These are phyloP conservation scores for Obba rivulosa DNA, from an alignment of 768 basidiomycete genomes.

Conservation along the genomic window DNA sequence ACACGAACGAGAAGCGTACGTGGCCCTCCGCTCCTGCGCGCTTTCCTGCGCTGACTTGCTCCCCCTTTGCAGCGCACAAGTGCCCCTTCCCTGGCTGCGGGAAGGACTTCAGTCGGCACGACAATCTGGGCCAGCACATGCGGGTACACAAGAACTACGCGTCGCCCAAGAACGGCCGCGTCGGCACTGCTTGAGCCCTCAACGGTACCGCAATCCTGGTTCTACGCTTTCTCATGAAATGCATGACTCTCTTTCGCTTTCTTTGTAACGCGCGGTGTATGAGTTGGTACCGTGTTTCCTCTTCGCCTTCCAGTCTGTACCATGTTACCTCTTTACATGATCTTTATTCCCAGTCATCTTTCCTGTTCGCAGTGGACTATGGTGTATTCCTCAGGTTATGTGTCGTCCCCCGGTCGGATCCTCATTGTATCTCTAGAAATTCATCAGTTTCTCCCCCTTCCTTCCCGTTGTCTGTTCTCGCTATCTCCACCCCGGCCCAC, in stretches of 20 bases:
- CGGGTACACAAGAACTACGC: slow-evolving; percentile 54
- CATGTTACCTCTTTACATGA: slow-evolving; percentile 8
- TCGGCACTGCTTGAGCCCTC: slow-evolving; percentile 13
- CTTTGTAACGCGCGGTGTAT: neutral
- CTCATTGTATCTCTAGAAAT: no score
- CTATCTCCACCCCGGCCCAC: no score
- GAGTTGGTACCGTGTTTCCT: neutral
- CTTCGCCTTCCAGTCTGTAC: neutral
- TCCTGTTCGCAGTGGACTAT: neutral
- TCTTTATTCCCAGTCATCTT: slow-evolving; percentile 18
- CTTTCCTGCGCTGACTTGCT: slow-evolving; percentile 9
- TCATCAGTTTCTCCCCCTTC: no score
- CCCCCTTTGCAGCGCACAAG: slow-evolving; percentile 54
- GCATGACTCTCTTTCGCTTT: neutral
- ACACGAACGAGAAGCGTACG: slow-evolving; percentile 91
- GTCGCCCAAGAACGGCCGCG: slow-evolving; percentile 15
- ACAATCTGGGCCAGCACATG: slow-evolving; percentile 87
- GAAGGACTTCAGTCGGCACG: slow-evolving; percentile 82
- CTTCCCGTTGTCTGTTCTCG: no score
- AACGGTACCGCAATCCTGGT: neutral
- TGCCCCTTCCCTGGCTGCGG: slow-evolving; percentile 78
- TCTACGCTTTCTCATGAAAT: neutral
- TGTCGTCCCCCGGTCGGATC: no score
- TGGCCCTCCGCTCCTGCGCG: slow-evolving; percentile 15
- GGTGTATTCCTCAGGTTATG: neutral